Conservation (phyloP, 2,329 filamentous ascomycete genomes). For the Berkeleyomyces basicola region DNA sequence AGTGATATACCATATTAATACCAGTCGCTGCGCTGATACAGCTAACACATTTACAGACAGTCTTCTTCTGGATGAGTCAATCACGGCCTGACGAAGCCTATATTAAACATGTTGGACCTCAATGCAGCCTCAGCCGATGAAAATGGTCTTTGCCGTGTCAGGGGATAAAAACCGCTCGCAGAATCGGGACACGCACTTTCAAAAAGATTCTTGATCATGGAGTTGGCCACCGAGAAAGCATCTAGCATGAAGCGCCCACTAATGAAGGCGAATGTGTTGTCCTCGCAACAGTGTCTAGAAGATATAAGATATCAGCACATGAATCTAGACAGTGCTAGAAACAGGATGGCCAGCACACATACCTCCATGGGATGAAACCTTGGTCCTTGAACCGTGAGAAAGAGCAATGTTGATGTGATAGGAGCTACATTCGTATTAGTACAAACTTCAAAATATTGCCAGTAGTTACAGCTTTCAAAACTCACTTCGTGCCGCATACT, state of each 20-base stretch:
- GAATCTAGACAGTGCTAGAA: background rate
- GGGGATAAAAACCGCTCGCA: background rate
- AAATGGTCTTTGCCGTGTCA: background rate
- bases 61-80: background rate
- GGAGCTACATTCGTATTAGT: background rate
- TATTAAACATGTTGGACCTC: background rate
- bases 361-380: slow-evolving; percentile 2
- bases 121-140: background rate
- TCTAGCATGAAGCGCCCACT: slow-evolving; percentile 12
- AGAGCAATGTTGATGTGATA: slow-evolving; percentile 6
- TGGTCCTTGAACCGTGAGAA: slow-evolving; percentile 1
- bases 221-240: slow-evolving; percentile 4
- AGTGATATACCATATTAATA: background rate
- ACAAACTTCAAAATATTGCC: background rate
- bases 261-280: slow-evolving; percentile 11
- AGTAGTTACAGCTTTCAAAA: background rate
- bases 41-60: background rate
- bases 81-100: background rate
- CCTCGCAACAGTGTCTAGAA: slow-evolving; percentile 8
- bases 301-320: background rate
- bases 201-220: slow-evolving; percentile 10
- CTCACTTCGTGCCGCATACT: background rate
- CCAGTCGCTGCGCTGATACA: background rate
- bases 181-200: slow-evolving; percentile 5
- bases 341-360: background rate